Evolutionary conservation across 768 basidiomycete species (phyloP).

Genomic region (Phylloporus sp.): DNA sequence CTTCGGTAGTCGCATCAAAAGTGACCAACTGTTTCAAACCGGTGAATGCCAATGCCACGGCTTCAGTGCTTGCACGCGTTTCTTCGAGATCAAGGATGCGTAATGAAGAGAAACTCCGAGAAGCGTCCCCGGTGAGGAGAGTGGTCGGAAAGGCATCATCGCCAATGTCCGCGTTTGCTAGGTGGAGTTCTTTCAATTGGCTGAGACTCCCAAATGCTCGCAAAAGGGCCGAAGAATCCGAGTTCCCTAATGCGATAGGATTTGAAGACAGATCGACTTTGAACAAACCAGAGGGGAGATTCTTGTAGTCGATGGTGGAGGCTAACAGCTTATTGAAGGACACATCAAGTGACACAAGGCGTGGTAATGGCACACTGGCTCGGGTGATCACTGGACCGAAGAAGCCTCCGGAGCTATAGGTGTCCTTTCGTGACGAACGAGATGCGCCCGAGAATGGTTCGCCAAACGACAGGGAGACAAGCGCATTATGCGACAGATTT

Average conservation of each 20-base stretch:
- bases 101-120: slow-evolving; percentile 47
- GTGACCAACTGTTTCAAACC: slow-evolving; percentile 47
- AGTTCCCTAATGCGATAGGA: slow-evolving; percentile 47
- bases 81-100: slow-evolving; percentile 62
- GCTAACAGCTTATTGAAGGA: slow-evolving; percentile 66
- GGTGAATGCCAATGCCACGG: slow-evolving; percentile 43
- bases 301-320: slow-evolving; percentile 46
- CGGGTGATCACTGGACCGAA: slow-evolving; percentile 62
- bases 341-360: slow-evolving; percentile 57
- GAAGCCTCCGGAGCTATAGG: slow-evolving; percentile 47
- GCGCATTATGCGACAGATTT: slow-evolving; percentile 68
- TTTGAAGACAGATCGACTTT: slow-evolving; percentile 67
- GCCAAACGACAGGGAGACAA: slow-evolving; percentile 59
- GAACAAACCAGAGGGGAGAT: slow-evolving; percentile 50
- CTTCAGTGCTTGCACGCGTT: slow-evolving; percentile 52
- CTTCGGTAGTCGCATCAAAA: slow-evolving; percentile 52
- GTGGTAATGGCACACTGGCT: slow-evolving; percentile 61
- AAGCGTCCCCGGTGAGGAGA: slow-evolving; percentile 13
- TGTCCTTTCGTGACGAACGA: slow-evolving; percentile 21
- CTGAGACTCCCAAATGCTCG: slow-evolving; percentile 44
- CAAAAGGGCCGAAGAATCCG: slow-evolving; percentile 34
- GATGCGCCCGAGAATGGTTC: slow-evolving; percentile 44
- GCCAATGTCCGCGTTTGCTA: slow-evolving; percentile 55
- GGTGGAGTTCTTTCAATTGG: slow-evolving; percentile 53
- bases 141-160: slow-evolving; percentile 52